Base-by-base conservation (phyloP, 352 stramenopile species). In the Phytophthora crassamura region DNA sequence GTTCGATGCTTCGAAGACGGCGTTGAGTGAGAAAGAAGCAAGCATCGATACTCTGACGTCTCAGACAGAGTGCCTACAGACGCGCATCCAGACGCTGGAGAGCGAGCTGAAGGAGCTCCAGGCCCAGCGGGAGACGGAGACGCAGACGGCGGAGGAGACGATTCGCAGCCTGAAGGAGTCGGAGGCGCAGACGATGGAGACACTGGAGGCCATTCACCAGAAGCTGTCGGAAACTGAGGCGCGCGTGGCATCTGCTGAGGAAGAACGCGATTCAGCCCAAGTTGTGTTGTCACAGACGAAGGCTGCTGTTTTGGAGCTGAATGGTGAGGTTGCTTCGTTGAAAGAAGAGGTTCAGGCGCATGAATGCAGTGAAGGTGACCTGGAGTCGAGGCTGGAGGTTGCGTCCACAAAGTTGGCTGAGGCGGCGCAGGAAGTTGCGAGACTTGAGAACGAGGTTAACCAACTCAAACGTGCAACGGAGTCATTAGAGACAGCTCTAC, bases 61-160 rank as follows among this genome's bases (percentile, higher is more conserved):
- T 25, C 16, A 67, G 35, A 9, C 14, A 12, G n/a, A 58, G 22
- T 8, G 1, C 2, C 22, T 58, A 1, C 46, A 65, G 7, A 22
- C 58, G 38, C 55, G 34, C 7, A 65, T 49, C 4, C 25, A 49
- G 18, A 28, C 39, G 11, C 53, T 77, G 49, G 57, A 68, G 39
- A 39, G n/a, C 3, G 64, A 72, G 18, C 50, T 72, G 6, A 40
- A 71, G 34, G 33, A 65, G n/a, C 18, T 71, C 25, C 38, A 58
- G 30, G 25, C n/a, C 25, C 45, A 64, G 45, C 56, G 45, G 9
- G 43, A 43, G 22, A 36, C 56, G 11, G 56, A 64, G 25, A 38
- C 20, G 35, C 45, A 64, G 18, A 32, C 61, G 22, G 40, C 52
- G 33, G 47, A 49, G 45, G 56, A 64, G 16, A 64, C 56, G 14